Evolutionary conservation across 805 yeast species (phyloP).

Genomic region (Candida lessepsii): DNA sequence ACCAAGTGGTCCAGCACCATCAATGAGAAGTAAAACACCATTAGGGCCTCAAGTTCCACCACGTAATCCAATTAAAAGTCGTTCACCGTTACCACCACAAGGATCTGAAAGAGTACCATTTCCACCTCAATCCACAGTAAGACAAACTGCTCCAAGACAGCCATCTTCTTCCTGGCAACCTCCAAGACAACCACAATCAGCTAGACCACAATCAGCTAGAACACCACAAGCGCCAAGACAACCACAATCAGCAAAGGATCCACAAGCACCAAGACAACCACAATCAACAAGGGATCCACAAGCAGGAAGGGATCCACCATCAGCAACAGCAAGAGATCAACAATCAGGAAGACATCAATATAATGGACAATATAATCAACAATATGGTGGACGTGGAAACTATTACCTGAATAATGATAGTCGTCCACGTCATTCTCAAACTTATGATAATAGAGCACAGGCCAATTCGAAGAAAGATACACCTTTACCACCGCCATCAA

Average conservation of each 20-base stretch:
- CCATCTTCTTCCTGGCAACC: not conserved
- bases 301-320: too few relatives aligned
- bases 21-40: conserved; percentile 10
- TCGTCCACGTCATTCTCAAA: conserved; percentile 7
- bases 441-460: conserved; percentile 17
- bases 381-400: not conserved
- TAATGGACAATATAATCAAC: not conserved
- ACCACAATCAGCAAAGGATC: too few relatives aligned
- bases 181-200: not conserved
- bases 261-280: too few relatives aligned
- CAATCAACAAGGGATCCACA: too few relatives aligned
- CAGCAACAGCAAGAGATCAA: too few relatives aligned
- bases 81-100: conserved; percentile 17
- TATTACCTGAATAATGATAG: not conserved
- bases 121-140: conserved; percentile 3
- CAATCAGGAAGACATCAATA: not conserved
- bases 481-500: conserved; percentile 17
- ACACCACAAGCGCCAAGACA: too few relatives aligned
- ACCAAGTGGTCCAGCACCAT: not conserved
- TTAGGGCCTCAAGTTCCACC: conserved; percentile 13
- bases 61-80: conserved; percentile 3
- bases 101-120: conserved; percentile 1
- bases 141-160: not conserved
- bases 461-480: conserved; percentile 16
- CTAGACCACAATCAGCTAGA: too few relatives aligned